Evolutionary conservation across 139 green algal genomes (phyloP), one percentile per base, ranked within the genome.

Genomic region (Raphidocelis subcapitata): DNA sequence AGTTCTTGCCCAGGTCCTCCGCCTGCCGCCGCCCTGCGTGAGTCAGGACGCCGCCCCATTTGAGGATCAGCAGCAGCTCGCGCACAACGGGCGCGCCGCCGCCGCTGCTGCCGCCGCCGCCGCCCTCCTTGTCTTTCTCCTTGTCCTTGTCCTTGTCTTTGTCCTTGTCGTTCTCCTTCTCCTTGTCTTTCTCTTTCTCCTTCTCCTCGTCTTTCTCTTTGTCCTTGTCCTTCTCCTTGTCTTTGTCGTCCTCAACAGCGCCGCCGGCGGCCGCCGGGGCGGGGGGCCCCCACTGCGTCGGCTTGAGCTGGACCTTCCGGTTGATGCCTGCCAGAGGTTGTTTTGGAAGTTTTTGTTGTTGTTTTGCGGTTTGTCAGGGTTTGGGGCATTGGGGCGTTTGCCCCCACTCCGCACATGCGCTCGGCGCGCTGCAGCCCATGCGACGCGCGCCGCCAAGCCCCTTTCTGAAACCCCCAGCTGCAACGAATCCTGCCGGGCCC

Each of bases 221-320:
- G n/a, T n/a, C n/a, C n/a, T n/a, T n/a, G n/a, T n/a, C n/a, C n/a
- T n/a, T n/a, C n/a, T n/a, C n/a, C n/a, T n/a, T n/a, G n/a, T n/a
- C n/a, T n/a, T n/a, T n/a, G n/a, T n/a, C n/a, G n/a, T n/a, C n/a
- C n/a, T n/a, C n/a, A n/a, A n/a, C n/a, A n/a, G n/a, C n/a, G n/a
- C n/a, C n/a, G n/a, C n/a, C n/a, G n/a, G n/a, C n/a, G n/a, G n/a
- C n/a, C n/a, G n/a, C n/a, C n/a, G n/a, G n/a, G n/a, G n/a, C 18
- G 23, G 18, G 57, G 32, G 28, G 28, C 0, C 32, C 36, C 81
- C 83, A 94, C 66, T 72, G 72, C 31, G 90, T 75, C 21, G 94
- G 94, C 83, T 98, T 98, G 33, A 98, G 77, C 88, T 98, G 94
- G 49, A 96, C 95, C 88, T 99, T 99, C 35, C 96, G 86, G 77